Percentiles rank a stretch among this genome's conserved stretches.
phyloP scores from a whole-genome alignment of 2,329 filamentous ascomycete species.

The Diaporthe aspalathi region DNA sequence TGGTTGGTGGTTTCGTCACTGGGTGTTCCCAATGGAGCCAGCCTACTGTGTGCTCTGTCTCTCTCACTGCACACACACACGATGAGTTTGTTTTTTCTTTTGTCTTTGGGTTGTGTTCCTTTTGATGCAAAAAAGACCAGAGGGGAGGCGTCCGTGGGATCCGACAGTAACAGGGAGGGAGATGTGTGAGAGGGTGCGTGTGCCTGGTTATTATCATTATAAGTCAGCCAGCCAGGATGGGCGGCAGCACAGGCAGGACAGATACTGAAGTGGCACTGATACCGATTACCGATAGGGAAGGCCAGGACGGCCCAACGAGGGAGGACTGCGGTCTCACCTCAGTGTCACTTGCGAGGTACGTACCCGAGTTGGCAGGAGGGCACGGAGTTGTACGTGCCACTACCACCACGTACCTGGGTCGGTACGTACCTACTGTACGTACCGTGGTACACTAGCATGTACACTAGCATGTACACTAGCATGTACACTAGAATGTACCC shows the following conservation, averaged over 20 bases:
- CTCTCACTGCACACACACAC: background rate
- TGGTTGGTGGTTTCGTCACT: constrained; percentile 25
- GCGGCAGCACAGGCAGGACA: background rate
- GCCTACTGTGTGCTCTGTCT: too few relatives aligned
- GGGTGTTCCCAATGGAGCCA: constrained; percentile 9
- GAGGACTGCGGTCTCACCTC: background rate
- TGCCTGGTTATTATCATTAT: constrained; percentile 15
- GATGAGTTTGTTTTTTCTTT: background rate
- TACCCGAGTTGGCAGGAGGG: background rate
- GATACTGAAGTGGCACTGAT: constrained; percentile 26
- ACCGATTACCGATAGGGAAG: constrained; percentile 31
- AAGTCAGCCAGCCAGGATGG: background rate
- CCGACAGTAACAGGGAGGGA: background rate
- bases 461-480: too few relatives aligned
- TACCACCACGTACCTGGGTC: too few relatives aligned
- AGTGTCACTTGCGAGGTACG: background rate
- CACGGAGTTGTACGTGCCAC: too few relatives aligned
- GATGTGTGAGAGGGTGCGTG: background rate
- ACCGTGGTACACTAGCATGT: too few relatives aligned
- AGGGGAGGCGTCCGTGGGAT: constrained; percentile 1
- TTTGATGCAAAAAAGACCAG: background rate
- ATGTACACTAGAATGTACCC: background rate
- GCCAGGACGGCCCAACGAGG: constrained; percentile 25
- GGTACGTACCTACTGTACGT: too few relatives aligned
- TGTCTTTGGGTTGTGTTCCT: background rate